Conservation (phyloP, 805 yeast species). For the Geotrichum ghanense region DNA sequence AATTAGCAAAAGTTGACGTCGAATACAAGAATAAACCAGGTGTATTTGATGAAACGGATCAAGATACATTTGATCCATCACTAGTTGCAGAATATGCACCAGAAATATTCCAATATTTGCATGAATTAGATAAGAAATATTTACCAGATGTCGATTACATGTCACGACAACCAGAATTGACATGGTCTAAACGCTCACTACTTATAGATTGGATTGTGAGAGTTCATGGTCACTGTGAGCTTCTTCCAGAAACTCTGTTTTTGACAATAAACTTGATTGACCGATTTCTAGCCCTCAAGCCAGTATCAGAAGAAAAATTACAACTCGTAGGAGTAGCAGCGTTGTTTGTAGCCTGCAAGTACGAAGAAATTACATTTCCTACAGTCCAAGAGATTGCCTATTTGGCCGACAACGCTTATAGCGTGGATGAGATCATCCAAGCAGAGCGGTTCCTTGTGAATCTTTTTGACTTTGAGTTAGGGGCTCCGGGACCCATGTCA, state of each 20-base stretch:
- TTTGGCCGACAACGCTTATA: slow-evolving; percentile 83
- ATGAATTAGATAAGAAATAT: slow-evolving; percentile 58
- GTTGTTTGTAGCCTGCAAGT: slow-evolving; percentile 86
- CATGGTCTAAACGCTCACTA: slow-evolving; percentile 85
- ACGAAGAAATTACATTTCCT: slow-evolving; percentile 93
- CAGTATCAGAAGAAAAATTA: slow-evolving; percentile 69
- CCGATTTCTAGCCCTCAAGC: slow-evolving; percentile 69
- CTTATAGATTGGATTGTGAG: slow-evolving; percentile 92
- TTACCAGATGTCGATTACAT: slow-evolving; percentile 76
- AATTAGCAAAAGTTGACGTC: not conserved
- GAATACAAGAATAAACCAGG: slow-evolving; percentile 17
- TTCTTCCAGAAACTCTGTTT: slow-evolving; percentile 83
- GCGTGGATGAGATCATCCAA: slow-evolving; percentile 66
- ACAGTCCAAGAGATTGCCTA: slow-evolving; percentile 86
- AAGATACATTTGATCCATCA: slow-evolving; percentile 35
- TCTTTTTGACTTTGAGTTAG: slow-evolving; percentile 84
- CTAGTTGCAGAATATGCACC: slow-evolving; percentile 92
- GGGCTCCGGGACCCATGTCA: slow-evolving; percentile 99
- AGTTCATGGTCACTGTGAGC: slow-evolving; percentile 76
- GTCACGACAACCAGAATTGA: slow-evolving; percentile 74
- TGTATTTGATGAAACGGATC: slow-evolving; percentile 28
- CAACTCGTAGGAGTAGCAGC: slow-evolving; percentile 96
- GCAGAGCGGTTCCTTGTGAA: slow-evolving; percentile 93
- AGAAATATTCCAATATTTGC: slow-evolving; percentile 78
- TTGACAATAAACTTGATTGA: slow-evolving; percentile 84